These are phyloP conservation scores for Penstemon eatonii DNA, from an alignment of 257 asterid species.

Conservation along the genomic window DNA sequence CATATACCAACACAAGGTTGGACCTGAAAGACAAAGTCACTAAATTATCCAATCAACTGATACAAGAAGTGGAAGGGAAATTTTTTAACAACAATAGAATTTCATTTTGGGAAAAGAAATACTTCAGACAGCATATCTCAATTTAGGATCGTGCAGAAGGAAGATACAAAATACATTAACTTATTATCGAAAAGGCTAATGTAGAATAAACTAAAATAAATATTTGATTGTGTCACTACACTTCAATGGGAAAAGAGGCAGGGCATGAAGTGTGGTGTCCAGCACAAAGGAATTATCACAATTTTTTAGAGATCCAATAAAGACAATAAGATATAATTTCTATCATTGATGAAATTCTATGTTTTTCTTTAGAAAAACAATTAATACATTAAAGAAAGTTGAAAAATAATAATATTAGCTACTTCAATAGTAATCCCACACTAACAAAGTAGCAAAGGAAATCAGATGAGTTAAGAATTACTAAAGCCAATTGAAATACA, in stretches of 20 bases:
- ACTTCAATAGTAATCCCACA: background rate
- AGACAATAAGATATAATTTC: no score
- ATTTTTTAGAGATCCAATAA: background rate
- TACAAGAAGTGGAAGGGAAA: background rate
- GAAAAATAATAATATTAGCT: no score
- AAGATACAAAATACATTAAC: background rate
- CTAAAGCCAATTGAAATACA: background rate
- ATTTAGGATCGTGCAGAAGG: background rate
- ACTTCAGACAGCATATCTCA: constrained; percentile 2
- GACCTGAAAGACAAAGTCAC: constrained; percentile 55
- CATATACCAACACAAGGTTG: constrained; percentile 99
- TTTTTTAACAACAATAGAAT: background rate
- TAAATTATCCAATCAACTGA: constrained; percentile 10
- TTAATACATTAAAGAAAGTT: no score
- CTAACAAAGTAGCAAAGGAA: background rate
- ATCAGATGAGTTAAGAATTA: background rate
- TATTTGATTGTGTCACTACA: constrained; percentile 13
- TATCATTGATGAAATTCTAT: no score
- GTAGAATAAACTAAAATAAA: constrained; percentile 8
- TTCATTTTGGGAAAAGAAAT: background rate
- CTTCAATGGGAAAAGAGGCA: background rate
- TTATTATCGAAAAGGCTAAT: constrained; percentile 8
- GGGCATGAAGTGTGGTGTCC: background rate
- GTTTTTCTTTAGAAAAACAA: no score
- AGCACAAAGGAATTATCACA: background rate